Evolutionary conservation across 2,329 filamentous ascomycete species (phyloP).

Genomic region (Calonectria crousiana): DNA sequence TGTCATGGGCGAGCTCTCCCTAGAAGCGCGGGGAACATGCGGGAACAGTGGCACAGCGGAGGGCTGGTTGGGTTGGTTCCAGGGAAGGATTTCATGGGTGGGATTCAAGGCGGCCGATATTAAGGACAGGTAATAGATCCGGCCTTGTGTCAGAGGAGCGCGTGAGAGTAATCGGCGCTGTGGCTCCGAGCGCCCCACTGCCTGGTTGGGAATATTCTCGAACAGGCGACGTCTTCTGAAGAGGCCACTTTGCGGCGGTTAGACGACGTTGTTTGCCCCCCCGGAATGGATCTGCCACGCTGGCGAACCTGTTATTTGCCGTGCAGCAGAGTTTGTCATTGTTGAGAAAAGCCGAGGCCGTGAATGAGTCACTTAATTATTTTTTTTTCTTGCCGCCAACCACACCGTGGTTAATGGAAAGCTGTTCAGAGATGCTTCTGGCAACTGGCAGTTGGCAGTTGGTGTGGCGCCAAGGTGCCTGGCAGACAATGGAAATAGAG

Average conservation of each 20-base stretch:
- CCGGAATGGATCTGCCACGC: slow-evolving; percentile 1
- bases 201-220: slow-evolving; percentile 44
- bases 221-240: slow-evolving; percentile 31
- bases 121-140: slow-evolving; percentile 28
- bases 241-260: slow-evolving; percentile 34
- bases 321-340: background rate
- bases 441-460: background rate
- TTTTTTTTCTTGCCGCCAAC: background rate
- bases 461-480: background rate
- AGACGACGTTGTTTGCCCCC: slow-evolving; percentile 10
- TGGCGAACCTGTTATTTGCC: background rate
- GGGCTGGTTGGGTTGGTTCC: background rate
- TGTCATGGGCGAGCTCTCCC: background rate
- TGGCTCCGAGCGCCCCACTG: slow-evolving; percentile 37
- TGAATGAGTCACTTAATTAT: background rate
- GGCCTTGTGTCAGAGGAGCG: slow-evolving; percentile 3
- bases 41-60: background rate
- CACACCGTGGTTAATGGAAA: slow-evolving; percentile 25
- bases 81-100: slow-evolving; percentile 20
- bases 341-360: background rate
- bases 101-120: slow-evolving; percentile 22
- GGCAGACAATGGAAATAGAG: background rate
- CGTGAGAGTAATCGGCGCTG: slow-evolving; percentile 34
- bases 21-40: background rate
- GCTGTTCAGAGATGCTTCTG: slow-evolving; percentile 24